A percentile compares a stretch with the other conserved stretches of the same genome.
These are phyloP conservation scores for Phtheirospermum japonicum DNA, from an alignment of 257 asterid species.

Conservation along the genomic window DNA sequence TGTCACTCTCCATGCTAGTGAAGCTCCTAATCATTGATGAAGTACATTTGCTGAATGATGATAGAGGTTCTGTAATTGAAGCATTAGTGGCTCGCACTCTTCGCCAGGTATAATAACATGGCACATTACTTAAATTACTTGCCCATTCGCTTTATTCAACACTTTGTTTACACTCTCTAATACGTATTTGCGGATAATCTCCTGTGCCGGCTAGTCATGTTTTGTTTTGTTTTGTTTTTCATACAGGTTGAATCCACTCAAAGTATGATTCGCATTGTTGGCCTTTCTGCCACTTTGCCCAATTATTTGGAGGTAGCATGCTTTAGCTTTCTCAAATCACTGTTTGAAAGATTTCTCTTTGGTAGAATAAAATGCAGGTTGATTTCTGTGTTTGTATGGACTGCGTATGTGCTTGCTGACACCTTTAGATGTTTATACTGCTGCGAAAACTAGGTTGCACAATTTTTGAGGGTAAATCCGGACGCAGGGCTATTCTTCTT, in stretches of 20 bases:
- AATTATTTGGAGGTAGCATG: conserved; percentile 81
- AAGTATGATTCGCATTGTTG: conserved; percentile 97
- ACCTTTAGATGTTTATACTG: conserved; percentile 21
- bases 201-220: background rate
- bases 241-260: conserved; percentile 97
- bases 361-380: conserved; percentile 21
- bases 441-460: conserved; percentile 72
- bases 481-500: conserved; percentile 92
- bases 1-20: conserved; percentile 97
- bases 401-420: conserved; percentile 22
- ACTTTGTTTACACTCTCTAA: background rate
- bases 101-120: conserved; percentile 70
- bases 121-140: conserved; percentile 1
- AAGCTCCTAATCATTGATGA: conserved; percentile 97
- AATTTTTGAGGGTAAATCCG: conserved; percentile 91
- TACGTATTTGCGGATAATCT: background rate
- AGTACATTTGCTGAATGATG: conserved; percentile 95
- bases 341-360: conserved; percentile 19
- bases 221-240: conserved; percentile 30
- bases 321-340: conserved; percentile 26
- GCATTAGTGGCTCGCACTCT: conserved; percentile 99
- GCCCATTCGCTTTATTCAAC: background rate
- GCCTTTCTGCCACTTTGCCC: conserved; percentile 97
- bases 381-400: conserved; percentile 17
- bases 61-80: conserved; percentile 96